A percentile compares a stretch with the other conserved stretches of the same genome.
Conservation (phyloP, 352 stramenopile species). For the Phytophthora ohioensis region DNA sequence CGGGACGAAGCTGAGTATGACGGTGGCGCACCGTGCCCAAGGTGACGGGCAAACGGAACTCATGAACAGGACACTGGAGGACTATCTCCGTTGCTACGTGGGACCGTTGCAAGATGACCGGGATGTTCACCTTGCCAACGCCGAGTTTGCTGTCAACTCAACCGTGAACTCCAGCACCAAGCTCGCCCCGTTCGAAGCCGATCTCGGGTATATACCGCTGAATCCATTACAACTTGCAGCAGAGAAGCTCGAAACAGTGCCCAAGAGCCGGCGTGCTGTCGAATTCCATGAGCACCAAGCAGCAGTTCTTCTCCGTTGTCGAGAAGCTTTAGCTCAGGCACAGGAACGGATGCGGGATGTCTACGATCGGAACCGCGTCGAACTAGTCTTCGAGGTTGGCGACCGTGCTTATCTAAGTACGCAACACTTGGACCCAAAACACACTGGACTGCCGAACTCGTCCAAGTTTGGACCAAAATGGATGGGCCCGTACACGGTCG, state of each 20-base stretch:
- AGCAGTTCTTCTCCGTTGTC: slow-evolving; percentile 7
- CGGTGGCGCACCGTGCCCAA: too few relatives aligned
- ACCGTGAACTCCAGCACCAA: slow-evolving; percentile 19
- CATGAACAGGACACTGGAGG: too few relatives aligned
- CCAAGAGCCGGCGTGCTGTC: not conserved
- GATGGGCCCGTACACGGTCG: slow-evolving; percentile 20
- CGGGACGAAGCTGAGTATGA: not conserved
- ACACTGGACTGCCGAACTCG: slow-evolving; percentile 24
- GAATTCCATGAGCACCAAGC: slow-evolving; percentile 25
- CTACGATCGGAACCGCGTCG: slow-evolving; percentile 19
- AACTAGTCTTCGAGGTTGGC: slow-evolving; percentile 20
- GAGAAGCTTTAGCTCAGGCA: slow-evolving; percentile 14
- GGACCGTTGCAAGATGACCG: too few relatives aligned
- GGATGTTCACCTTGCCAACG: too few relatives aligned
- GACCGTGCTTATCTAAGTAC: slow-evolving; percentile 28
- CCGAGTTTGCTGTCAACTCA: too few relatives aligned
- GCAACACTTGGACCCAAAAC: slow-evolving; percentile 18
- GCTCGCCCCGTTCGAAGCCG: slow-evolving; percentile 26
- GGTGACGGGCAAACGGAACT: too few relatives aligned
- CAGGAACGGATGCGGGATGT: slow-evolving; percentile 24
- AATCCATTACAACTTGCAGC: not conserved
- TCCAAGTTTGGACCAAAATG: slow-evolving; percentile 30
- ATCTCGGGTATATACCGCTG: slow-evolving; percentile 14
- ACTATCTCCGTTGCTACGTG: too few relatives aligned
- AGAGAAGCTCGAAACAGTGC: slow-evolving; percentile 1